phyloP scores from a whole-genome alignment of 192 early-diverging fungal species.

The Funneliformis mosseae region DNA sequence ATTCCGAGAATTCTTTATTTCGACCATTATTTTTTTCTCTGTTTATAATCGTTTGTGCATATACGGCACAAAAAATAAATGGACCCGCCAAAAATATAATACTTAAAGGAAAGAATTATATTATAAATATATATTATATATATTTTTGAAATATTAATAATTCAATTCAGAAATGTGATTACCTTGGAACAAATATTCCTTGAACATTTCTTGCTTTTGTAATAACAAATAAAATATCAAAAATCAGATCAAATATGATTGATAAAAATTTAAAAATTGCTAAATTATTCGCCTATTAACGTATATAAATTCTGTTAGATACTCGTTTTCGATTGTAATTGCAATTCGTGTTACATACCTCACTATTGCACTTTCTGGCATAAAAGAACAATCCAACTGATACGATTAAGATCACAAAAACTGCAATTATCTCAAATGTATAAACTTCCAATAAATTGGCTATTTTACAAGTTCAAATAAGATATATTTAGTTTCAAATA shows the following conservation, averaged over 20 bases:
- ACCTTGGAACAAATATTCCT: slow-evolving; percentile 19
- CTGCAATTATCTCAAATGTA: no score
- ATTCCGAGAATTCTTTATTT: not conserved
- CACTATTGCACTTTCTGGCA: no score
- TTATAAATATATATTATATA: not conserved
- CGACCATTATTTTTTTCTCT: not conserved
- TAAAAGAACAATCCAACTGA: no score
- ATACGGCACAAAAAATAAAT: not conserved
- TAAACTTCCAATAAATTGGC: no score
- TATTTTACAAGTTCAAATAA: no score
- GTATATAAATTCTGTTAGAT: not conserved
- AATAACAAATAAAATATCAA: slow-evolving; percentile 7
- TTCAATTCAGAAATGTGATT: not conserved
- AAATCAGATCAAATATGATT: slow-evolving; percentile 6
- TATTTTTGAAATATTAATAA: not conserved
- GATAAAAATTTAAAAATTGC: slow-evolving; percentile 2
- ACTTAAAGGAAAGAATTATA: not conserved
- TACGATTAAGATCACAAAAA: no score
- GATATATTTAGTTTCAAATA: no score
- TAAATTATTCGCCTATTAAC: not conserved
- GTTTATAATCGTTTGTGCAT: not conserved
- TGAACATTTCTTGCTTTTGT: not conserved
- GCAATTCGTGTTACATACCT: no score
- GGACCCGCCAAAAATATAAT: not conserved
- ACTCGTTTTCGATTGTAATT: no score